phyloP scores from a whole-genome alignment of 176 grass and related monocot genomes.

The Rhynchospora breviuscula region DNA sequence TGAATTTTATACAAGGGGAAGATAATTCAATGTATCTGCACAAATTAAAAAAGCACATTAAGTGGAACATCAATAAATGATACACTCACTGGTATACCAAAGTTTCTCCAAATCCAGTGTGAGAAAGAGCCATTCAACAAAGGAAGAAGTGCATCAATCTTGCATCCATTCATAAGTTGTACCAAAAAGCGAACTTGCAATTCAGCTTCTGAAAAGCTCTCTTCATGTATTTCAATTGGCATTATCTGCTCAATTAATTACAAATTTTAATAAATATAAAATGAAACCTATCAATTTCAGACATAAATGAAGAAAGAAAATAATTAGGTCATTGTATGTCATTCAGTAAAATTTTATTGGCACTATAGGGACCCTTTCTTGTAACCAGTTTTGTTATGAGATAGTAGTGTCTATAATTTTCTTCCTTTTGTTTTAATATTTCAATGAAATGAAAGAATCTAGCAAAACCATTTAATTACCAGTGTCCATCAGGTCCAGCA shows the following conservation, averaged over 20 bases:
- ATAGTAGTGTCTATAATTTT: background rate
- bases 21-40: background rate
- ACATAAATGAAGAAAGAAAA: background rate
- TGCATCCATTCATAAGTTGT: slow-evolving; percentile 63
- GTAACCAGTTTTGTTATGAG: background rate
- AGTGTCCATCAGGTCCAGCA: background rate
- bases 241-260: slow-evolving; percentile 49
- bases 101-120: slow-evolving; percentile 79
- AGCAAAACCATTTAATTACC: background rate
- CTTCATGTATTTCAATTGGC: slow-evolving; percentile 91
- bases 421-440: background rate
- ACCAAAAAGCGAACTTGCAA: slow-evolving; percentile 75
- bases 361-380: background rate
- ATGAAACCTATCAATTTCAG: background rate
- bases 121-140: slow-evolving; percentile 87
- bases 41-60: background rate
- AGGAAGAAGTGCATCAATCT: slow-evolving; percentile 58
- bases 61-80: background rate
- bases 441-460: background rate
- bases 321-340: background rate
- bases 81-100: slow-evolving; percentile 69
- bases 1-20: background rate
- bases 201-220: slow-evolving; percentile 86
- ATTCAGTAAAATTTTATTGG: background rate
- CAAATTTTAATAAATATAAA: slow-evolving; percentile 9